phyloP scores from a whole-genome alignment of 176 grass and related monocot genomes.

The Rhynchospora breviuscula region DNA sequence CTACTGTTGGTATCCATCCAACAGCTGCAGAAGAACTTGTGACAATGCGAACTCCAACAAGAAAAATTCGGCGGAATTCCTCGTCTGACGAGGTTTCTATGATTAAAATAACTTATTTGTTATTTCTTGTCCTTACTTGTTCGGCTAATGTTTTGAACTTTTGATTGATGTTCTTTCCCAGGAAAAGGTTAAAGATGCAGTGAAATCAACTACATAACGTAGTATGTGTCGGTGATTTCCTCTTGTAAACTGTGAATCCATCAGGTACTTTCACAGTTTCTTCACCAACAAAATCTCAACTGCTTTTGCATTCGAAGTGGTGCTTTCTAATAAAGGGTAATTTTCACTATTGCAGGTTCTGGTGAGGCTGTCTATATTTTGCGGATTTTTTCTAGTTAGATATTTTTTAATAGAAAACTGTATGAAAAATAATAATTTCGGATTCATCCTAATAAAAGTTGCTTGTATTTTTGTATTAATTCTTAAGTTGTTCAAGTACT shows the following conservation, averaged over 20 bases:
- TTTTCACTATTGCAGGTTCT: conserved; percentile 15
- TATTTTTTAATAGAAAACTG: background rate
- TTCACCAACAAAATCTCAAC: background rate
- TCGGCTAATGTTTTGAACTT: conserved; percentile 1
- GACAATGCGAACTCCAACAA: conserved; percentile 71
- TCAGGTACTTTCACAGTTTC: background rate
- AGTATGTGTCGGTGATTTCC: background rate
- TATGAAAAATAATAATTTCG: background rate
- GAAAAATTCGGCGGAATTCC: conserved; percentile 50
- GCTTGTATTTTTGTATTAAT: no score
- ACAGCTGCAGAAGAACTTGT: conserved; percentile 88
- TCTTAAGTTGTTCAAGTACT: no score
- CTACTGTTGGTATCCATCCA: conserved; percentile 78
- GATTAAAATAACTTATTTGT: background rate
- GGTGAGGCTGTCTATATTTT: conserved; percentile 17
- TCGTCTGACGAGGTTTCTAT: conserved; percentile 43
- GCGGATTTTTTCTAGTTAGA: background rate
- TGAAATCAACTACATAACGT: conserved; percentile 20
- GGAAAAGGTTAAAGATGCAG: conserved; percentile 60
- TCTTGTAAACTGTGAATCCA: background rate
- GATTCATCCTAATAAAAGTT: background rate
- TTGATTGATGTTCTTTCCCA: conserved; percentile 29
- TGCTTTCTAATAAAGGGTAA: background rate
- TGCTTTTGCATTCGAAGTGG: background rate
- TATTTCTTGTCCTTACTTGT: background rate